These are phyloP conservation scores for Scopulariopsis brevicaulis DNA, from an alignment of 2,329 filamentous ascomycete genomes.

Conservation along the genomic window DNA sequence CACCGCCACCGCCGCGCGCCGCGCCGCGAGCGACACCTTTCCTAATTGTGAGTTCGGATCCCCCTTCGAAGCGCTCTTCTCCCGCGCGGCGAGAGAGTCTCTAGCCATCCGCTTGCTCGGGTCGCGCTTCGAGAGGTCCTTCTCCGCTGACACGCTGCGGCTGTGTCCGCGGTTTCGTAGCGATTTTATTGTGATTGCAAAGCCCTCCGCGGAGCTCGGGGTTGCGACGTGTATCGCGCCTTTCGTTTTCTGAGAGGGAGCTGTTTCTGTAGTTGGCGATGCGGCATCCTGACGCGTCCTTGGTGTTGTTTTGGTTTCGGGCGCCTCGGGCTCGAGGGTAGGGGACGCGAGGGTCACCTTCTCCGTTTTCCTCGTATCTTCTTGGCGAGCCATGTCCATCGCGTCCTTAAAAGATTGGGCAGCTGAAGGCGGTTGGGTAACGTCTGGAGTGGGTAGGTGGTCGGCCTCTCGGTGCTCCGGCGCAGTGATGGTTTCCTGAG, in stretches of 20 bases:
- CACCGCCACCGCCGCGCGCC: not conserved
- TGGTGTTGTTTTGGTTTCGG: not conserved
- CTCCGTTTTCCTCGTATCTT: not conserved
- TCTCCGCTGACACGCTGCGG: not conserved
- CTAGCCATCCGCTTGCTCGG: constrained; percentile 5
- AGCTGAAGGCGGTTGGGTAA: not conserved
- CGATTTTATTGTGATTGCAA: constrained; percentile 4
- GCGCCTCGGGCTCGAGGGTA: not conserved
- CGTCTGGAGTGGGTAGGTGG: not conserved
- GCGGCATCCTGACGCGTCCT: not conserved
- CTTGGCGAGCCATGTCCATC: not conserved
- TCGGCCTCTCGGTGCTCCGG: not conserved
- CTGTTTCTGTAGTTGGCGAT: not conserved
- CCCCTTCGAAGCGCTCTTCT: not conserved
- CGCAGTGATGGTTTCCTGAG: not conserved
- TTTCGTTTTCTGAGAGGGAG: not conserved
- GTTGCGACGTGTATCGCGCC: not conserved
- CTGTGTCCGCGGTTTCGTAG: constrained; percentile 1
- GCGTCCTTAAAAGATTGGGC: not conserved
- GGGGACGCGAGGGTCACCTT: not conserved
- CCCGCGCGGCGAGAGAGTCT: constrained; percentile 2
- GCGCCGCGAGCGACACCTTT: constrained; percentile 2
- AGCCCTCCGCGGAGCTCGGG: not conserved
- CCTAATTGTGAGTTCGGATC: constrained; percentile 4
- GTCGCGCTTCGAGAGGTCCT: not conserved